Percentiles rank a stretch among this genome's conserved stretches.
These are phyloP conservation scores for Diaporthe amygdali DNA, from an alignment of 2,329 filamentous ascomycete genomes.

Conservation along the genomic window DNA sequence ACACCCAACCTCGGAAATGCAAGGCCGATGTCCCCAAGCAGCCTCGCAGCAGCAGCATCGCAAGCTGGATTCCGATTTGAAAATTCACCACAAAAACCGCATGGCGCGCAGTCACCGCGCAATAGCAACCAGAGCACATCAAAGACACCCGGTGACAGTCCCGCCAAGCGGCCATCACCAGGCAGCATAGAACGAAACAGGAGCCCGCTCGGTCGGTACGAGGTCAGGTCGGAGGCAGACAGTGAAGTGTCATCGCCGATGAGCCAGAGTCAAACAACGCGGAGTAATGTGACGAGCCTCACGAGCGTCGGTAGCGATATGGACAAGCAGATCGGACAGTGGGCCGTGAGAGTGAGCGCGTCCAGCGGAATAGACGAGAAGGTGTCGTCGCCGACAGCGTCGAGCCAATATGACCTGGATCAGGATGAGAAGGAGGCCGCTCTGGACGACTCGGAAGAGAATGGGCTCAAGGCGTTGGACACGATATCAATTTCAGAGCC, in stretches of 20 bases:
- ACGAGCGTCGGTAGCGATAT: slow-evolving; percentile 5
- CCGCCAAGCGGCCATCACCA: background rate
- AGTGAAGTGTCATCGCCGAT: slow-evolving; percentile 7
- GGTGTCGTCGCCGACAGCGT: background rate
- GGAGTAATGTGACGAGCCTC: slow-evolving; percentile 12
- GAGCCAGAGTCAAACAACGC: background rate
- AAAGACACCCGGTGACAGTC: background rate
- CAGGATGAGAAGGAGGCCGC: too few relatives aligned
- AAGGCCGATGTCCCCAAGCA: background rate
- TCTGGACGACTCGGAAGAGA: background rate
- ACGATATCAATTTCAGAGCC: background rate
- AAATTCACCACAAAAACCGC: background rate
- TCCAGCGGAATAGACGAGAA: slow-evolving; percentile 2
- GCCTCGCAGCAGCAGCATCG: background rate
- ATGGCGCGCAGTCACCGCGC: background rate
- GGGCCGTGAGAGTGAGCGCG: slow-evolving; percentile 7
- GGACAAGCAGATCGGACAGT: slow-evolving; percentile 13
- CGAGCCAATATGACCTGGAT: background rate
- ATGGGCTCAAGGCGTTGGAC: background rate
- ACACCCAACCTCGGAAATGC: background rate
- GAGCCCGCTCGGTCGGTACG: slow-evolving; percentile 7
- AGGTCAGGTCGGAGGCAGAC: slow-evolving; percentile 1
- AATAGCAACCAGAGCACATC: background rate
- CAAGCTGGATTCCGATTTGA: slow-evolving; percentile 8
- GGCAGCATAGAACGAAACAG: slow-evolving; percentile 2